Evolutionary conservation across 371 early-diverging fungal species (phyloP).

Genomic region (Mortierella sp.): DNA sequence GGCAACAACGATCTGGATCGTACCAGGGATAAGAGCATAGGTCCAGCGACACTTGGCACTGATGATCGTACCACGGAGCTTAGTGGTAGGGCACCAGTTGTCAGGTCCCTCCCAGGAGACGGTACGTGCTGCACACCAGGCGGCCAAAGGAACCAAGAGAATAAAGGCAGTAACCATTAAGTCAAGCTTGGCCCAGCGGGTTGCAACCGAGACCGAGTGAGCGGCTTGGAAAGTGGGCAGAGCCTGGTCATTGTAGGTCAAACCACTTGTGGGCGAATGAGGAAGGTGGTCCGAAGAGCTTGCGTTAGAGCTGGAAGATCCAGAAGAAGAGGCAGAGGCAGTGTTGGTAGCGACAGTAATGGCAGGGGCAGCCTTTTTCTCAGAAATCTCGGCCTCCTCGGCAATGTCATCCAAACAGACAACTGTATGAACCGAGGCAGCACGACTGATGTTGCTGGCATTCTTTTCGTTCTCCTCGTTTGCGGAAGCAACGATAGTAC

Average conservation of each 20-base stretch:
- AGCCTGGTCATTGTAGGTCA: constrained; percentile 42
- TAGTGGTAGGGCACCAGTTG: constrained; percentile 33
- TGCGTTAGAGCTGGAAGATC: neutral
- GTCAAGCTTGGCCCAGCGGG: constrained; percentile 47
- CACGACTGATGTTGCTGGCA: constrained; percentile 22
- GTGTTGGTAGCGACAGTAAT: constrained; percentile 1
- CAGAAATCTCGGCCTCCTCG: constrained; percentile 20
- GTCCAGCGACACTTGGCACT: constrained; percentile 41
- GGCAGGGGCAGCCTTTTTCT: neutral
- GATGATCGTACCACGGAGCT: constrained; percentile 19
- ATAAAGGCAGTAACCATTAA: constrained; percentile 26
- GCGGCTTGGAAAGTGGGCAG: constrained; percentile 48
- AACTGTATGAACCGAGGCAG: constrained; percentile 41
- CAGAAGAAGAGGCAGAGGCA: neutral
- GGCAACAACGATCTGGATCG: constrained; percentile 28
- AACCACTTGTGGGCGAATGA: constrained; percentile 23
- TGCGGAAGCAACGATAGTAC: constrained; percentile 31
- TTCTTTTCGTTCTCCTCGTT: constrained; percentile 29
- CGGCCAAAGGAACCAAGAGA: constrained; percentile 39
- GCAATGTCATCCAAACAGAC: constrained; percentile 38
- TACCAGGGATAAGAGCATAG: constrained; percentile 40
- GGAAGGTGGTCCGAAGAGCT: neutral
- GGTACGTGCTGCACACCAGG: constrained; percentile 37
- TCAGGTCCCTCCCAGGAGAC: constrained; percentile 44
- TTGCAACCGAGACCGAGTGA: constrained; percentile 25